Conservation (phyloP, 805 yeast species). For the Clavispora fructus region DNA sequence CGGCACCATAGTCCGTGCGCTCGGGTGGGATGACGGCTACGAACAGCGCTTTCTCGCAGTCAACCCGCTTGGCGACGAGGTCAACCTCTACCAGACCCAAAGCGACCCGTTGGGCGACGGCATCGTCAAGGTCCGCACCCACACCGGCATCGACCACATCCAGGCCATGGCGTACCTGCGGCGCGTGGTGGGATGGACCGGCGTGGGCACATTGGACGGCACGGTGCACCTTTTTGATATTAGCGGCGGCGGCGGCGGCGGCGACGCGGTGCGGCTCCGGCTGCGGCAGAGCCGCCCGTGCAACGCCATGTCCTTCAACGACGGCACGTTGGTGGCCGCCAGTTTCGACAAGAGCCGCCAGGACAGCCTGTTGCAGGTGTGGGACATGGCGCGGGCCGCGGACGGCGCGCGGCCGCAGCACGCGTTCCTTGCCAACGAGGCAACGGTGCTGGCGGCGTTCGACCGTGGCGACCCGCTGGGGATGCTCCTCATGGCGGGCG, state of each 20-base stretch:
- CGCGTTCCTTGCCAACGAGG: slow-evolving; percentile 67
- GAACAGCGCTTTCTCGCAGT: slow-evolving; percentile 61
- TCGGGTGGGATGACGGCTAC: slow-evolving; percentile 53
- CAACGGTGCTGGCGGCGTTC: slow-evolving; percentile 64
- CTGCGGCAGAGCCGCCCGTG: slow-evolving; percentile 72
- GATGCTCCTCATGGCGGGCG: slow-evolving; percentile 55
- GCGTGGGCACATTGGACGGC: slow-evolving; percentile 75
- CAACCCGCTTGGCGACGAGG: slow-evolving; percentile 78
- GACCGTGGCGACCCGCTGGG: slow-evolving; percentile 20
- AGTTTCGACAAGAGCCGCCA: slow-evolving; percentile 77
- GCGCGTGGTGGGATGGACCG: slow-evolving; percentile 51
- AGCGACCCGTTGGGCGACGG: slow-evolving; percentile 44
- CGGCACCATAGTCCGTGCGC: slow-evolving; percentile 55
- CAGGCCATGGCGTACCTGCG: slow-evolving; percentile 64
- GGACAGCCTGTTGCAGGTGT: slow-evolving; percentile 70
- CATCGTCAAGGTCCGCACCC: slow-evolving; percentile 45
- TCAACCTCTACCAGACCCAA: slow-evolving; percentile 45
- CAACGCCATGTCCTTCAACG: slow-evolving; percentile 66
- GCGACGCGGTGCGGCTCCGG: slow-evolving; percentile 37
- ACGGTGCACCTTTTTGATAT: slow-evolving; percentile 59
- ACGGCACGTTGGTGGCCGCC: slow-evolving; percentile 60
- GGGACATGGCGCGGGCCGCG: slow-evolving; percentile 63
- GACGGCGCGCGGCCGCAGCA: slow-evolving; percentile 50
- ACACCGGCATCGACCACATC: slow-evolving; percentile 62
- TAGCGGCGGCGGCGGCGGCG: slow-evolving; percentile 16